Conservation (phyloP, 306 rosid genomes). For the Cercis canadensis region DNA sequence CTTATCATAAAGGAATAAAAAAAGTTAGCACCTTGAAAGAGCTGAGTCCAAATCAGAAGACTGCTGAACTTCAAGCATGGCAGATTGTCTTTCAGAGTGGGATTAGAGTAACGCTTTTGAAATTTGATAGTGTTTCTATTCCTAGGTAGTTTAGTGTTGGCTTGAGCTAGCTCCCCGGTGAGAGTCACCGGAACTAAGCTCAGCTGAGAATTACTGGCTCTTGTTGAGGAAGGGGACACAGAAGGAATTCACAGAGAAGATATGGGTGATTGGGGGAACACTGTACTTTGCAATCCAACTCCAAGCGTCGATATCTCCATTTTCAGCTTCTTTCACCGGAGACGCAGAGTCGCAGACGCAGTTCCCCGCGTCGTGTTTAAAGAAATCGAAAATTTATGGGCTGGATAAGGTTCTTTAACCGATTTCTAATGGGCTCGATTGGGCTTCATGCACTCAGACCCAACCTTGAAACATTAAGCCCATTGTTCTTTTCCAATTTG, state of each 20-base stretch:
- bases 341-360: too few relatives aligned
- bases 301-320: conserved; percentile 58
- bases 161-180: conserved; percentile 28
- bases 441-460: too few relatives aligned
- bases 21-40: conserved; percentile 60
- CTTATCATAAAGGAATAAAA: background rate
- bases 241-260: conserved; percentile 27
- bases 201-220: conserved; percentile 6
- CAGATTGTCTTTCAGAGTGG: conserved; percentile 52
- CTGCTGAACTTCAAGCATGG: conserved; percentile 58
- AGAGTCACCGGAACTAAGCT: conserved; percentile 1
- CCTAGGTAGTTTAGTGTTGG: conserved; percentile 33
- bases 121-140: conserved; percentile 13
- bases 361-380: too few relatives aligned
- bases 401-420: too few relatives aligned
- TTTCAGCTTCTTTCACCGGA: background rate
- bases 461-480: too few relatives aligned
- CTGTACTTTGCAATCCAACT: conserved; percentile 26
- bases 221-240: conserved; percentile 9
- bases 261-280: conserved; percentile 34
- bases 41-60: conserved; percentile 56
- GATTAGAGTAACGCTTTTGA: conserved; percentile 45
- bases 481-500: too few relatives aligned
- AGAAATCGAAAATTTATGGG: too few relatives aligned
- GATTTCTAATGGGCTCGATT: too few relatives aligned